These are phyloP conservation scores for Pyrenophora graminea DNA, from an alignment of 2,329 filamentous ascomycete genomes.

Conservation along the genomic window DNA sequence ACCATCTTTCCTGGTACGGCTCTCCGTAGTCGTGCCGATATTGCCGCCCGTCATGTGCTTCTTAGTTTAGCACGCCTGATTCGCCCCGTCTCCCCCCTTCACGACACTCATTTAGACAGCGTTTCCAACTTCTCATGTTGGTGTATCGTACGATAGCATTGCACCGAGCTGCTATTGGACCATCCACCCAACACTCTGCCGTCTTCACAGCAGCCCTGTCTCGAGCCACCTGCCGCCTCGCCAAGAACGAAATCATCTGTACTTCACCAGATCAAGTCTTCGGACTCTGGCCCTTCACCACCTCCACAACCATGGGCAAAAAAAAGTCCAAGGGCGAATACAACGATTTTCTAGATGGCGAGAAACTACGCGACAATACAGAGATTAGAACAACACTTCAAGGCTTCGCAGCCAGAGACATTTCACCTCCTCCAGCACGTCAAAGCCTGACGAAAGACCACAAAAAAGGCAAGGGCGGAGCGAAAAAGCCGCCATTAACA, in stretches of 20 bases:
- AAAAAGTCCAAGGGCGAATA: slow-evolving; percentile 35
- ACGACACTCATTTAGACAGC: background rate
- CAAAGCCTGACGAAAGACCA: slow-evolving; percentile 15
- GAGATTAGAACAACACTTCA: slow-evolving; percentile 32
- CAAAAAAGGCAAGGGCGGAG: slow-evolving; percentile 16
- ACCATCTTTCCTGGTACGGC: background rate
- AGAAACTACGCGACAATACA: slow-evolving; percentile 36
- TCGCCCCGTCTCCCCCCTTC: background rate
- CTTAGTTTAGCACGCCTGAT: background rate
- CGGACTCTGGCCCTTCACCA: background rate
- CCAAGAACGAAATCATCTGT: background rate
- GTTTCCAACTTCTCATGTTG: slow-evolving; percentile 7
- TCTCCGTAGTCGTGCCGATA: slow-evolving; percentile 3
- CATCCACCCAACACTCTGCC: slow-evolving; percentile 8
- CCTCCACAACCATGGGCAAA: slow-evolving; percentile 33
- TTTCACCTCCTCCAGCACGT: slow-evolving; percentile 17
- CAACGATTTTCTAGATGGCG: slow-evolving; percentile 44
- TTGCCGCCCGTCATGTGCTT: slow-evolving; percentile 8
- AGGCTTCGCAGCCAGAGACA: slow-evolving; percentile 9
- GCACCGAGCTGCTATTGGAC: slow-evolving; percentile 4
- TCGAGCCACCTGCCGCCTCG: background rate
- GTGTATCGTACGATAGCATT: background rate
- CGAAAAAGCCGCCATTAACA: slow-evolving; percentile 59
- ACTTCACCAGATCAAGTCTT: background rate
- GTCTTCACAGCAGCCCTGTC: background rate